Conservation (phyloP, 1,139 yeast genomes). For the Pichia sp. region DNA sequence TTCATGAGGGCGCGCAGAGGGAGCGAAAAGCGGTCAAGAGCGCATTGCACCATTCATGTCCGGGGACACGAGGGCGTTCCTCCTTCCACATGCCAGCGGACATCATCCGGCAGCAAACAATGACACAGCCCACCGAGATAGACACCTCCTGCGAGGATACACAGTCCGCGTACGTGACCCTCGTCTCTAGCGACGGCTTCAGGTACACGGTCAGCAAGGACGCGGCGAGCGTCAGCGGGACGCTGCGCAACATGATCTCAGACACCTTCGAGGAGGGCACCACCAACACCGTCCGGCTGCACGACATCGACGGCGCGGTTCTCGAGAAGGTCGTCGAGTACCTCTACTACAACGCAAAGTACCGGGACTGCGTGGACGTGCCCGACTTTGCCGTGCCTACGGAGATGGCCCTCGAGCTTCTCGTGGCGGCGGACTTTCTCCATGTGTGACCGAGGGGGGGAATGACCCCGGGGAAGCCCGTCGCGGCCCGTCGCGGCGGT, state of each 20-base stretch:
- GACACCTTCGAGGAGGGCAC: slow-evolving; percentile 40
- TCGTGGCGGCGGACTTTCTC: slow-evolving; percentile 88
- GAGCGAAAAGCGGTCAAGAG: too few species aligned
- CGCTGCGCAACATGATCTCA: slow-evolving; percentile 62
- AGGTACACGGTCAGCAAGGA: slow-evolving; percentile 63
- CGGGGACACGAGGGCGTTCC: too few species aligned
- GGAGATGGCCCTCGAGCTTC: slow-evolving; percentile 83
- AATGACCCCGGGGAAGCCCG: too few species aligned
- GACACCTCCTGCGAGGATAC: too few species aligned
- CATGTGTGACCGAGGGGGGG: slow-evolving; percentile 58
- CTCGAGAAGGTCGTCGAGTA: slow-evolving; percentile 84
- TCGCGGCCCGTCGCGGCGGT: too few species aligned
- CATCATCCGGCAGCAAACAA: too few species aligned
- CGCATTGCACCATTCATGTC: too few species aligned
- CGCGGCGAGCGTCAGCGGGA: slow-evolving; percentile 82
- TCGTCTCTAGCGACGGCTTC: slow-evolving; percentile 73
- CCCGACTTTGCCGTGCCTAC: slow-evolving; percentile 92
- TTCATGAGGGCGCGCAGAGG: too few species aligned
- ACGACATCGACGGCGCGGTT: slow-evolving; percentile 50
- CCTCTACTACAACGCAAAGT: slow-evolving; percentile 69
- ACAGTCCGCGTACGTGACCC: slow-evolving; percentile 43
- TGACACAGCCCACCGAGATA: too few species aligned
- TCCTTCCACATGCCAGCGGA: too few species aligned
- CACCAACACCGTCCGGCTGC: slow-evolving; percentile 36
- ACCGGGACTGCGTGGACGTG: slow-evolving; percentile 57